phyloP scores from a whole-genome alignment of 768 basidiomycete species.

The Suillus discolor region DNA sequence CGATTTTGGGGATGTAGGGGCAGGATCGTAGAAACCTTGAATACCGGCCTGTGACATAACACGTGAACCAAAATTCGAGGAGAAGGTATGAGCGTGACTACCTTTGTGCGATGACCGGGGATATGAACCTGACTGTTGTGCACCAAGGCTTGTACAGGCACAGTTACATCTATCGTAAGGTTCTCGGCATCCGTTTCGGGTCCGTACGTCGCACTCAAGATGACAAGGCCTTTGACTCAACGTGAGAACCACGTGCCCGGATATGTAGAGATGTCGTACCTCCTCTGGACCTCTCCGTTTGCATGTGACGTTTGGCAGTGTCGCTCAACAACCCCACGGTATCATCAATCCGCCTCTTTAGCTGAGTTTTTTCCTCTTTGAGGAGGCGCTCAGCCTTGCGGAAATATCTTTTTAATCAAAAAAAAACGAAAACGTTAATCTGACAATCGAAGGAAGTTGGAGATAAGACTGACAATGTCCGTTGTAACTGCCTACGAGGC shows the following conservation, averaged over 20 bases:
- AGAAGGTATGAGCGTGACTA: slow-evolving; percentile 26
- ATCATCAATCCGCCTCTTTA: slow-evolving; percentile 64
- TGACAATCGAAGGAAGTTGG: slow-evolving; percentile 10
- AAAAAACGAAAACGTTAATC: not conserved
- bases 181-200: slow-evolving; percentile 54
- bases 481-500: slow-evolving; percentile 54
- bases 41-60: slow-evolving; percentile 55
- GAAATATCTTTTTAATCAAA: slow-evolving; percentile 53
- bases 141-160: slow-evolving; percentile 82
- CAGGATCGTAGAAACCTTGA: slow-evolving; percentile 89
- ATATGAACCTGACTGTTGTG: slow-evolving; percentile 78
- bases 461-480: slow-evolving; percentile 48
- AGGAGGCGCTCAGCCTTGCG: slow-evolving; percentile 61
- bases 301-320: slow-evolving; percentile 61
- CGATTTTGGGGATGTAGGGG: slow-evolving; percentile 69
- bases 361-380: slow-evolving; percentile 64
- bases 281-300: slow-evolving; percentile 64
- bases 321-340: slow-evolving; percentile 66
- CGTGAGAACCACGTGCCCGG: slow-evolving; percentile 17
- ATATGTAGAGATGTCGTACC: slow-evolving; percentile 44
- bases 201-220: slow-evolving; percentile 76
- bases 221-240: slow-evolving; percentile 61
- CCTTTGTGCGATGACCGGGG: slow-evolving; percentile 76
- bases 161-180: slow-evolving; percentile 73
- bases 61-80: not conserved